Percentiles rank a stretch among this genome's conserved stretches.
Conservation (phyloP, 2,329 filamentous ascomycete genomes). For the Fusarium beomiforme region DNA sequence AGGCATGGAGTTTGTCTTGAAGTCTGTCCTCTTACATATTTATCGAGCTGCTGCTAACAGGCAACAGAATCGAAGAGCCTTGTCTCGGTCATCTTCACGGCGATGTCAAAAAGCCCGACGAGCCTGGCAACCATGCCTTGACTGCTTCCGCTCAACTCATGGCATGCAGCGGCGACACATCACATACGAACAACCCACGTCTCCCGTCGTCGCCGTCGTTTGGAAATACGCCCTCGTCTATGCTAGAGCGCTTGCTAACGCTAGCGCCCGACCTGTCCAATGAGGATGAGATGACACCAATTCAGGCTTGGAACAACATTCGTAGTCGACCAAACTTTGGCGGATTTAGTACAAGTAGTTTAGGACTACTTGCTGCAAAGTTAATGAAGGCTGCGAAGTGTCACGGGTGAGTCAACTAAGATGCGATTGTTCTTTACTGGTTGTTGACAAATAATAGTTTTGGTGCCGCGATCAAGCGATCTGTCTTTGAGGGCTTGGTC, state of each 20-base stretch:
- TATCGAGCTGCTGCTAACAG: background rate
- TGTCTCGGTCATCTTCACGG: conserved; percentile 22
- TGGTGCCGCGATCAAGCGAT: conserved; percentile 18
- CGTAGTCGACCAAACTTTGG: conserved; percentile 13
- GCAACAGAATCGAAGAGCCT: conserved; percentile 11
- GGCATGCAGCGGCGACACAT: background rate
- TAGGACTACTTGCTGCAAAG: background rate
- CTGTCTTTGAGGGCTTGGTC: conserved; percentile 19
- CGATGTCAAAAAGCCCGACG: conserved; percentile 3
- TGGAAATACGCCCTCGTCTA: background rate
- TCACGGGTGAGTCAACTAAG: conserved; percentile 1
- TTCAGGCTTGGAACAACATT: conserved; percentile 23
- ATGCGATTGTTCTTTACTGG: rapidly evolving
- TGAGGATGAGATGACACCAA: conserved; percentile 19
- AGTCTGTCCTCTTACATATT: conserved; percentile 1
- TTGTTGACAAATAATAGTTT: background rate
- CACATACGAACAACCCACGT: background rate
- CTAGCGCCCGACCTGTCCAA: conserved; percentile 8
- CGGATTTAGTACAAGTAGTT: background rate
- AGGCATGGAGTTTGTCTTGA: conserved; percentile 50
- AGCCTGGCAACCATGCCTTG: conserved; percentile 9
- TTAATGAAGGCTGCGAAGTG: conserved; percentile 15
- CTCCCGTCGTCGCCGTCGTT: background rate
- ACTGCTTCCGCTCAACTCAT: conserved; percentile 19
- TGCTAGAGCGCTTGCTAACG: conserved; percentile 9